Conservation (phyloP, 352 stramenopile genomes). For the Phytopythium aichiense region DNA sequence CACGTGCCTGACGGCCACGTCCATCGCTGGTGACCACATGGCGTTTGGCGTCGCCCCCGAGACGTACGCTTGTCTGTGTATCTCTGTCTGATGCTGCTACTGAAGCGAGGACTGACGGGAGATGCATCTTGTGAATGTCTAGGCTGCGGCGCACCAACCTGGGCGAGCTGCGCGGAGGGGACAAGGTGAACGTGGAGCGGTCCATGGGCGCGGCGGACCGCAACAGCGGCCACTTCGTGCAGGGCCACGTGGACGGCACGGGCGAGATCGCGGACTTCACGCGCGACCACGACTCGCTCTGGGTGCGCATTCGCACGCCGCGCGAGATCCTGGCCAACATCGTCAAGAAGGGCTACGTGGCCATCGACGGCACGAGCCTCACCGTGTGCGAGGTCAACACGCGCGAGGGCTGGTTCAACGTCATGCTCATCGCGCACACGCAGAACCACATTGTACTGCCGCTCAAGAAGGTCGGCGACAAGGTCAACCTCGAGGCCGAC, state of each 20-base stretch:
- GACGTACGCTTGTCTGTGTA: slow-evolving; percentile 42
- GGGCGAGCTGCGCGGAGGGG: slow-evolving; percentile 57
- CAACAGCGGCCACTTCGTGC: slow-evolving; percentile 98
- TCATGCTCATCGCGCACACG: slow-evolving; percentile 99
- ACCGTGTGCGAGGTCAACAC: slow-evolving; percentile 93
- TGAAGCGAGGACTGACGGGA: background rate
- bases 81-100: background rate
- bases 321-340: slow-evolving; percentile 91
- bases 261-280: slow-evolving; percentile 89
- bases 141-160: slow-evolving; percentile 91
- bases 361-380: slow-evolving; percentile 97
- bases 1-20: slow-evolving; percentile 96
- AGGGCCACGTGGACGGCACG: slow-evolving; percentile 97
- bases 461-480: slow-evolving; percentile 84
- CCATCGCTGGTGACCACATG: slow-evolving; percentile 83
- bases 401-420: slow-evolving; percentile 92
- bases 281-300: slow-evolving; percentile 94
- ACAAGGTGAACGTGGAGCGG: slow-evolving; percentile 95
- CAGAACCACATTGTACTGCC: slow-evolving; percentile 97
- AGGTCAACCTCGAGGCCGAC: slow-evolving; percentile 91
- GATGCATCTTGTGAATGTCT: background rate
- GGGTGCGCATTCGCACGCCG: slow-evolving; percentile 88
- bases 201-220: slow-evolving; percentile 85
- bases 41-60: slow-evolving; percentile 95
- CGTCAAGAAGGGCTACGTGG: slow-evolving; percentile 93